Percentiles rank a stretch among this genome's conserved stretches.
phyloP scores from a whole-genome alignment of 441 rosid genomes.

The Theobroma grandiflorum region DNA sequence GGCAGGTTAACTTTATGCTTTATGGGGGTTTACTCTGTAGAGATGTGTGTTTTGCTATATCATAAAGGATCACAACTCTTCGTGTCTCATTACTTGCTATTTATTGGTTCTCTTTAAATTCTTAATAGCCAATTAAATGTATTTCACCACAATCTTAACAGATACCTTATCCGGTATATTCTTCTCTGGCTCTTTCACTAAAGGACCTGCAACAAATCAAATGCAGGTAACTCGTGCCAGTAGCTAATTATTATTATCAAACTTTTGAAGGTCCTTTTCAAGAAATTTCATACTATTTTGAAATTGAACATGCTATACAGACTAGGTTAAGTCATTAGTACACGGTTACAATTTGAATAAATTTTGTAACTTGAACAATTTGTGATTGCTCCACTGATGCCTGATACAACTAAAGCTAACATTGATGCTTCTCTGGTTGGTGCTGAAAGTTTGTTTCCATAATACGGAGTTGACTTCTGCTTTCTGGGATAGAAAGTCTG shows the following conservation, averaged over 20 bases:
- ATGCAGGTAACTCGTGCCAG: not conserved
- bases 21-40: not conserved
- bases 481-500: not conserved
- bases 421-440: not conserved
- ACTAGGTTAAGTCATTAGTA: too few relatives aligned
- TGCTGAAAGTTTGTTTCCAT: not conserved
- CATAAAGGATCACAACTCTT: not conserved
- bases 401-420: not conserved
- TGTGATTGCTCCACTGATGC: not conserved
- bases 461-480: not conserved
- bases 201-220: not conserved
- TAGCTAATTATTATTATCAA: not conserved
- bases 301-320: not conserved
- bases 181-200: not conserved
- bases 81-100: not conserved
- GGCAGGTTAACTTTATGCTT: not conserved
- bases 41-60: not conserved
- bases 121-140: not conserved
- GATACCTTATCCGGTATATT: not conserved
- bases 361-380: too few relatives aligned
- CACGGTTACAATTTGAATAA: too few relatives aligned
- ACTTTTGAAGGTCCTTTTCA: not conserved
- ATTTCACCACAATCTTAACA: not conserved
- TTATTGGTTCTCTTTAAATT: not conserved
- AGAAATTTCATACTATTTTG: not conserved